phyloP scores from a whole-genome alignment of 495 filamentous ascomycete genomes.

The Neurospora intermedia region DNA sequence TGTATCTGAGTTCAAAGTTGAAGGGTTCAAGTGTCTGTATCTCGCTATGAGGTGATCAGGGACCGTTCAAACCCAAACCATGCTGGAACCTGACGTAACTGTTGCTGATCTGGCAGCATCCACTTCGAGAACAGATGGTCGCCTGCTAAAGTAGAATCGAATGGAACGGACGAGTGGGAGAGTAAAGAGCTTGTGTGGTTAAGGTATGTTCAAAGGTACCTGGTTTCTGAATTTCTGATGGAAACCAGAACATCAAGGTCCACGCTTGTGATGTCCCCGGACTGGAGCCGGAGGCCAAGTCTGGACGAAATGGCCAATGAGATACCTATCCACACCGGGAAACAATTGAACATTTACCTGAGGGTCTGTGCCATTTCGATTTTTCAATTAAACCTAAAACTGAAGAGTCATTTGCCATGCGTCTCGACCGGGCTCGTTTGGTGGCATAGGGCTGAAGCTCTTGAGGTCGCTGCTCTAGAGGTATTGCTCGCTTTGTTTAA shows the following conservation, averaged over 20 bases:
- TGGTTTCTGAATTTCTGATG: neutral
- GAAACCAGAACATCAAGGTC: neutral
- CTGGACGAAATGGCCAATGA: neutral
- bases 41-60: no score
- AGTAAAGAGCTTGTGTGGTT: neutral
- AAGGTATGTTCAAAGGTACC: neutral
- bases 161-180: neutral
- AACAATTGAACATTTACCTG: neutral
- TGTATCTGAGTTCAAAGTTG: no score
- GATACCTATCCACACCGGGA: neutral
- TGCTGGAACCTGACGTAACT: no score
- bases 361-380: neutral
- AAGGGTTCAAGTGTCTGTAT: no score
- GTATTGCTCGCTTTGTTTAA: neutral
- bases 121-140: neutral
- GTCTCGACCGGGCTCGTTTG: neutral
- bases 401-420: constrained; percentile 3
- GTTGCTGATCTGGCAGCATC: neutral
- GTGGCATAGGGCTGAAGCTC: neutral
- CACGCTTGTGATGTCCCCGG: neutral
- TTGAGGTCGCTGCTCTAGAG: neutral
- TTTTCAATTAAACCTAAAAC: constrained; percentile 30
- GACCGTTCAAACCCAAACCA: no score
- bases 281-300: neutral
- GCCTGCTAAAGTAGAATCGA: neutral